These are phyloP conservation scores for Neofusicoccum ribis DNA, from an alignment of 2,329 filamentous ascomycete species.

Conservation along the genomic window DNA sequence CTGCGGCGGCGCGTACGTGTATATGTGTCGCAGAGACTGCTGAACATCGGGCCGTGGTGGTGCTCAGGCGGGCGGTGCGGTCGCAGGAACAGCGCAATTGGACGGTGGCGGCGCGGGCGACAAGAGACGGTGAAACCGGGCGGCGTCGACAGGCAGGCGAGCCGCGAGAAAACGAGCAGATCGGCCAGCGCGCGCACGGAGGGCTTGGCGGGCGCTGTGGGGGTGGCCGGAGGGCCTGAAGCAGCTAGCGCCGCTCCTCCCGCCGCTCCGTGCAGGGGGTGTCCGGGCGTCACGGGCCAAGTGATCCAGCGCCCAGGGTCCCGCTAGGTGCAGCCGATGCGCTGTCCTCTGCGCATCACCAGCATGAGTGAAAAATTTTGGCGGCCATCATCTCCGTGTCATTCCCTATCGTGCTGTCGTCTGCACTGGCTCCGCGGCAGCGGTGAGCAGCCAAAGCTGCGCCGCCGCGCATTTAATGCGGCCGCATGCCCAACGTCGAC, in stretches of 20 bases:
- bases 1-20: neutral
- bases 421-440: neutral
- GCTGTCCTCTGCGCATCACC: slow-evolving; percentile 15
- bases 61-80: slow-evolving; percentile 5
- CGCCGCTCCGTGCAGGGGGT: neutral
- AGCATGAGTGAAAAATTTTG: slow-evolving; percentile 17
- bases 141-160: slow-evolving; percentile 1
- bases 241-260: neutral
- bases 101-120: neutral
- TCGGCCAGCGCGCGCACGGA: neutral
- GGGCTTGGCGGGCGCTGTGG: slow-evolving; percentile 1
- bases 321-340: slow-evolving; percentile 12
- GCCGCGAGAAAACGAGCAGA: slow-evolving; percentile 6
- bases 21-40: slow-evolving; percentile 1
- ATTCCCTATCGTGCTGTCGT: slow-evolving; percentile 1
- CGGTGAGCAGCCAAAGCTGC: neutral
- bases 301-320: neutral
- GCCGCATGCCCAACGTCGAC: neutral
- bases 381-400: slow-evolving; percentile 16
- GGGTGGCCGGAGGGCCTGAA: neutral
- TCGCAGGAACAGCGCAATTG: neutral
- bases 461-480: slow-evolving; percentile 9
- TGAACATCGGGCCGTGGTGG: neutral
- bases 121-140: slow-evolving; percentile 15
- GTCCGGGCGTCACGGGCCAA: neutral